Evolutionary conservation across 1,139 yeast genomes (phyloP).

Genomic region (Saccharomyces hybrid): DNA sequence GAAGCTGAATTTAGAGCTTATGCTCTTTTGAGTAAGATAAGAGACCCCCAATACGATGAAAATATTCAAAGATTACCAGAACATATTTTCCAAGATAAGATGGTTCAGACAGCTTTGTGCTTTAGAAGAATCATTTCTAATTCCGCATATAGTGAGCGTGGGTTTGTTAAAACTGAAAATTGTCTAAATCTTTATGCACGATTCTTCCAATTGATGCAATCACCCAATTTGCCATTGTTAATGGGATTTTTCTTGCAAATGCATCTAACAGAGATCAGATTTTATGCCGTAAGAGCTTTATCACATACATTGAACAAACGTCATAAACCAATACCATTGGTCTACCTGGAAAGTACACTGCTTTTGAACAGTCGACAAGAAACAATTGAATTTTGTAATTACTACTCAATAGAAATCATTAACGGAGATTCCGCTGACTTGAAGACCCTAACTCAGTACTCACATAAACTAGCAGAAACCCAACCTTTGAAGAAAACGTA

Average conservation of each 20-base stretch:
- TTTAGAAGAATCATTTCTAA: conserved; percentile 61
- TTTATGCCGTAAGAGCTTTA: conserved; percentile 66
- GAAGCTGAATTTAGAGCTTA: conserved; percentile 95
- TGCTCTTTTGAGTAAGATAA: conserved; percentile 66
- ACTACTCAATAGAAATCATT: conserved; percentile 54
- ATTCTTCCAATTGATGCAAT: conserved; percentile 54
- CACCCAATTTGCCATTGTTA: conserved; percentile 55
- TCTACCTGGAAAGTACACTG: conserved; percentile 43
- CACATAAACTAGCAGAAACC: conserved; percentile 40
- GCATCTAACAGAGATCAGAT: conserved; percentile 72
- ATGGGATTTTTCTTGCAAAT: conserved; percentile 72
- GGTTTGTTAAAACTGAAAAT: conserved; percentile 50
- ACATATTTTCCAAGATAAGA: conserved; percentile 44
- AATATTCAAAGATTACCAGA: conserved; percentile 64
- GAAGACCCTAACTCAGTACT: conserved; percentile 44
- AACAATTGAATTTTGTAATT: conserved; percentile 48
- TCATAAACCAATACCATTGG: conserved; percentile 55
- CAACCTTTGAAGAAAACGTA: conserved; percentile 47
- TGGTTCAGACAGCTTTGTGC: conserved; percentile 66
- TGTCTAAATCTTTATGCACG: conserved; percentile 54
- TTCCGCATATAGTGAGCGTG: conserved; percentile 54
- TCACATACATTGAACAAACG: conserved; percentile 62
- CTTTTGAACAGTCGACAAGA: conserved; percentile 60
- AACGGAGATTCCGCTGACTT: conserved; percentile 46
- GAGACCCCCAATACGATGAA: conserved; percentile 81